Evolutionary conservation across 2,329 filamentous ascomycete genomes (phyloP).

Genomic region (Leptographium procerum): DNA sequence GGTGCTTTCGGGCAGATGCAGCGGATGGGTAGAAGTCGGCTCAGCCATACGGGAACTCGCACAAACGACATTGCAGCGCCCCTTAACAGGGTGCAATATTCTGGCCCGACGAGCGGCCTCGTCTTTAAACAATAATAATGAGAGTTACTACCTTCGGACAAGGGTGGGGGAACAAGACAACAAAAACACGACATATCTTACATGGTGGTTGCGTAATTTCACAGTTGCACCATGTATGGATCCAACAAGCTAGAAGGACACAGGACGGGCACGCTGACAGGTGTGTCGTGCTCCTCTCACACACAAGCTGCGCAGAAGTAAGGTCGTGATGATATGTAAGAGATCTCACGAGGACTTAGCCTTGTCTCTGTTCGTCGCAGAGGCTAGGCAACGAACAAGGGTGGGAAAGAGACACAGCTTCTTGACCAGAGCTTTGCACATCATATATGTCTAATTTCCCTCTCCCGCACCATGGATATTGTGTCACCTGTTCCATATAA

Average conservation of each 20-base stretch:
- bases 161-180: background rate
- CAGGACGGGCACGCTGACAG: constrained; percentile 1
- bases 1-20: background rate
- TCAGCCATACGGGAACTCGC: constrained; percentile 27
- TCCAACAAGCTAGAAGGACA: background rate
- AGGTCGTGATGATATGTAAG: background rate
- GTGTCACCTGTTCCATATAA: background rate
- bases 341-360: background rate
- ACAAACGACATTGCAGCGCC: constrained; percentile 18
- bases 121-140: background rate
- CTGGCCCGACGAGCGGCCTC: background rate
- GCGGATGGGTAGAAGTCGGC: constrained; percentile 12
- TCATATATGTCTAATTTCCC: background rate
- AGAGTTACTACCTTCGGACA: background rate
- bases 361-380: background rate
- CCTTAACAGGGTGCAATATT: background rate
- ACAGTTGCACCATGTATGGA: background rate
- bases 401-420: background rate
- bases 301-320: background rate
- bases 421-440: background rate
- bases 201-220: background rate
- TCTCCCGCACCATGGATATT: background rate
- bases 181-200: constrained; percentile 2
- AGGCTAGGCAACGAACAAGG: background rate
- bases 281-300: background rate